Conservation (phyloP, 352 stramenopile genomes). For the Phytophthora hibernalis region DNA sequence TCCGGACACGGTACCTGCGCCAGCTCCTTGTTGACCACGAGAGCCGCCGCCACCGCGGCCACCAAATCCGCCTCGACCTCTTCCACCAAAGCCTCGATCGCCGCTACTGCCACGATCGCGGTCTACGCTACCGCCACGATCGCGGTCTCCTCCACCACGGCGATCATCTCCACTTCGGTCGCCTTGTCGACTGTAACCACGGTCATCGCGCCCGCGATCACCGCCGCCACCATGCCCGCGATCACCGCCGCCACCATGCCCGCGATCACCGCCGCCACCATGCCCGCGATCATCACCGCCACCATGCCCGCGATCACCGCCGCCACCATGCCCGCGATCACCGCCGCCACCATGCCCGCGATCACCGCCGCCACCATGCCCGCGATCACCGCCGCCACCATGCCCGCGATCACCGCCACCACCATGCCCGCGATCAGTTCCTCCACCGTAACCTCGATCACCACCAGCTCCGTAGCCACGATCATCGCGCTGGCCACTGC, state of each 20-base stretch:
- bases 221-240: constrained; percentile 16
- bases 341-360: too few relatives aligned
- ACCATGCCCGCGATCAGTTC: constrained; percentile 18
- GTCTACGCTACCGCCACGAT: constrained; percentile 6
- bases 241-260: constrained; percentile 11
- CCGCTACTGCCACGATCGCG: constrained; percentile 15
- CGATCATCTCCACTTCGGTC: constrained; percentile 36
- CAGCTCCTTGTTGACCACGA: constrained; percentile 38
- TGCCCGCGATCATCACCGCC: constrained; percentile 25
- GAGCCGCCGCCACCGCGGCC: constrained; percentile 15
- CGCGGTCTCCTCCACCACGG: constrained; percentile 12
- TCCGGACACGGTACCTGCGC: constrained; percentile 41
- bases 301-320: too few relatives aligned
- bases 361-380: constrained; percentile 18
- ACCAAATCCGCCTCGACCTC: constrained; percentile 12
- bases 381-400: constrained; percentile 11
- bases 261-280: constrained; percentile 1
- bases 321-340: too few relatives aligned
- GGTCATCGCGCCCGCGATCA: constrained; percentile 20
- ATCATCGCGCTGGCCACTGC: constrained; percentile 9
- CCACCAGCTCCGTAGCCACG: constrained; percentile 30
- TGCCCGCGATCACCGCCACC: not conserved
- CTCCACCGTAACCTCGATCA: not conserved
- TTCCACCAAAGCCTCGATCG: constrained; percentile 14
- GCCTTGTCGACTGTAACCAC: constrained; percentile 13